Evolutionary conservation across 257 asterid genomes (phyloP), one percentile per base, ranked within the genome.

Genomic region (Plectranthus barbatus): DNA sequence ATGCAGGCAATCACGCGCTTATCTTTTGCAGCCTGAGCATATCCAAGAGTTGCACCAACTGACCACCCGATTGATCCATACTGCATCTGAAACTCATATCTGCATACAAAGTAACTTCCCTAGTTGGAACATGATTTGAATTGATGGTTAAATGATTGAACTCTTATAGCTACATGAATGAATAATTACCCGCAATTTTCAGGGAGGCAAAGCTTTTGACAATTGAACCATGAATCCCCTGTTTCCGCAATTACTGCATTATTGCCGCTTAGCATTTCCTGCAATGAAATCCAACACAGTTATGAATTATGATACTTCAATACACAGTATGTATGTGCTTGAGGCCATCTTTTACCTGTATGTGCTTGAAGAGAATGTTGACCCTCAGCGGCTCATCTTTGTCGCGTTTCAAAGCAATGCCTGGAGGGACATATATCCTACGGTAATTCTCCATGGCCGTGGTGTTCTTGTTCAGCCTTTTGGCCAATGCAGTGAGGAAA

Each of bases 191-290:
- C 83, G 72, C 86, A 81, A 14, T 77, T 72, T 24, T 81, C 81
- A 17, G 86, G 83, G 20, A 81, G 81, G 44, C 61, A 11, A 17
- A 83, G 85, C 72, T 83, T 83, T 37, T 79, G 88, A 69, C 88
- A 80, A 20, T 83, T 77, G 77, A 83, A 83, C 88, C 88, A 83
- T 26, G 84, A 83, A 46, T 82, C 88, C 5, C 88, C 88, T 1
- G 88, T 82, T 74, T 82, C 88, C 7, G 88, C 79, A 23, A 82
- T 79, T 7, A 82, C 81, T 1, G 88, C 88, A 49, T 52, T 72
- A 34, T 56, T 50, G 48, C 83, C 81, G 23, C 73, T 71, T 71
- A 82, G 71, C 81, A 82, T 79, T 46, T 76, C 76, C 88, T 82
- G 81, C 14, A 71, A 70, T 44, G 29, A 13, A 59, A 55, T 9